Percentiles rank a stretch among this genome's conserved stretches.
Evolutionary conservation across 164 flowering plant genomes (phyloP).

Genomic region (Berberis vulgaris): DNA sequence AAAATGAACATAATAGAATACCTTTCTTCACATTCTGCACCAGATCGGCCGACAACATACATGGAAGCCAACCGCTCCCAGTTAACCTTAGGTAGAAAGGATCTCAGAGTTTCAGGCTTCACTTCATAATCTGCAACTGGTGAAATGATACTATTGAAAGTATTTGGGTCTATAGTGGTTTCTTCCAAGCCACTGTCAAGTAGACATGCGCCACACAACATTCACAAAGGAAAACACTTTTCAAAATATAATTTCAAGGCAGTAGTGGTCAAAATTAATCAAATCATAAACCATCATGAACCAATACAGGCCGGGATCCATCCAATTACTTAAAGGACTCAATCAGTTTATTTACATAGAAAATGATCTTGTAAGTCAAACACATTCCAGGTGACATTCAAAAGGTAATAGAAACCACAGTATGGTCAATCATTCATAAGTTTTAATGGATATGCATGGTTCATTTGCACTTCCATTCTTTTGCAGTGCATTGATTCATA

Average conservation of each 20-base stretch:
- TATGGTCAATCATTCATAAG: no score
- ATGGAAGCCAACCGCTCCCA: conserved; percentile 68
- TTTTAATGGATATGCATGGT: no score
- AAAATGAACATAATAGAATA: conserved; percentile 10
- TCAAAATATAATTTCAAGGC: neutral
- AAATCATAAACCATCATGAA: neutral
- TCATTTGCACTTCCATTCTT: no score
- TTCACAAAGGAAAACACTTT: neutral
- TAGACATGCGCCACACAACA: conserved; percentile 2
- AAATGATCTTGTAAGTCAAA: no score
- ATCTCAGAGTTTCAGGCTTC: conserved; percentile 41
- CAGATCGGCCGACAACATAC: conserved; percentile 53
- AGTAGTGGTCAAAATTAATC: neutral
- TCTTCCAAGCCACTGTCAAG: conserved; percentile 40
- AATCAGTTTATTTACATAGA: no score
- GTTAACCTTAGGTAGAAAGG: conserved; percentile 53
- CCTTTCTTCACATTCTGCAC: conserved; percentile 91
- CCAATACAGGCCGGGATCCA: no score
- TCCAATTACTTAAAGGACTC: no score
- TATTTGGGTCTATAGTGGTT: conserved; percentile 27
- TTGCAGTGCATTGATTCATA: no score
- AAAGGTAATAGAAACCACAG: no score
- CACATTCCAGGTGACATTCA: no score
- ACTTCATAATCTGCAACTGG: conserved; percentile 46
- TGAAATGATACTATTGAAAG: conserved; percentile 36